Conservation (phyloP, 371 early-diverging fungal species). For the Funneliformis caledonium region DNA sequence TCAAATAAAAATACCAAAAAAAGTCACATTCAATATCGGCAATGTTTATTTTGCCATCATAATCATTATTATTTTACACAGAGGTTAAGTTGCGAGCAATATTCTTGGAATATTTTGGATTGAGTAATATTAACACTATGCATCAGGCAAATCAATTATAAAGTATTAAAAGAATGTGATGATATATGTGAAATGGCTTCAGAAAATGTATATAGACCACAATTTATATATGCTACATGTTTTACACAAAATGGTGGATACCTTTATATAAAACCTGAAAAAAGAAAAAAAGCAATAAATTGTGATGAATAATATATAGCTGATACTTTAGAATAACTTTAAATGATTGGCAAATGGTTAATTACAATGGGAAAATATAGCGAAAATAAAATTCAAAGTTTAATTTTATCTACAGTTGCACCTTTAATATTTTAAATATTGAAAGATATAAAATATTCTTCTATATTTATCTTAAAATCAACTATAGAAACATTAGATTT, state of each 20-base stretch:
- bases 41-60: background rate
- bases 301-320: background rate
- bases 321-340: background rate
- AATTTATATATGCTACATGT: background rate
- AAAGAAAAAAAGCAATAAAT: background rate
- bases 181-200: background rate
- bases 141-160: background rate
- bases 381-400: background rate
- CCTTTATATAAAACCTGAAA: background rate
- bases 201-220: background rate
- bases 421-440: background rate
- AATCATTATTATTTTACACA: background rate
- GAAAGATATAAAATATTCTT: background rate
- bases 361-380: background rate
- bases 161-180: background rate
- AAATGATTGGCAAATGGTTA: background rate
- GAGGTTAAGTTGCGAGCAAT: background rate
- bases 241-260: background rate
- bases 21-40: background rate
- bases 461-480: background rate
- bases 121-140: background rate
- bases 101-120: background rate
- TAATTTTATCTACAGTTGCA: conserved; percentile 14
- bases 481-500: background rate
- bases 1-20: background rate